A percentile compares a stretch with the other conserved stretches of the same genome.
Evolutionary conservation across 345 rosid species (phyloP).

Genomic region (Eucalyptus shirleyi): DNA sequence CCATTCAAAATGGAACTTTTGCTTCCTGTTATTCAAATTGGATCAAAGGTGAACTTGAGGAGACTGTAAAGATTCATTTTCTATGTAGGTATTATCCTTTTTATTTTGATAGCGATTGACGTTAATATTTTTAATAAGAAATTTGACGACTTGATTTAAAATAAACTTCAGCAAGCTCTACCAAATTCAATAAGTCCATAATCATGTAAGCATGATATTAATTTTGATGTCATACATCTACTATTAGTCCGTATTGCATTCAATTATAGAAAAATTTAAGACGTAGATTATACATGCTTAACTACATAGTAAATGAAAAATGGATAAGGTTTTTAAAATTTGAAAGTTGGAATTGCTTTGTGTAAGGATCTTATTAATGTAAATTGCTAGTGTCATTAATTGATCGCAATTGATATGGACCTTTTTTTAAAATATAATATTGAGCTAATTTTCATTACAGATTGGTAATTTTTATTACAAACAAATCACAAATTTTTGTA

Average conservation of each 20-base stretch:
- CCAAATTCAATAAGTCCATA: neutral
- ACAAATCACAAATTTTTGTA: neutral
- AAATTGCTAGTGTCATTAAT: neutral
- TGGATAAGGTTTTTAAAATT: neutral
- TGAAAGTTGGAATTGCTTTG: neutral
- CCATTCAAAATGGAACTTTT: neutral
- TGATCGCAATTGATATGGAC: accelerated
- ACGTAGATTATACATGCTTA: accelerated
- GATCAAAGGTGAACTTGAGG: accelerated
- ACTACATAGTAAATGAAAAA: neutral
- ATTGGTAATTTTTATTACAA: neutral
- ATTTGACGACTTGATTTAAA: neutral
- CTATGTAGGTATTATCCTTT: neutral
- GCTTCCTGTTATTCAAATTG: accelerated
- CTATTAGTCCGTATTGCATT: neutral
- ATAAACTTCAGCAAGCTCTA: neutral
- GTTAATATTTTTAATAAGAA: neutral
- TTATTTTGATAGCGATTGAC: accelerated
- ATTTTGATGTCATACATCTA: neutral
- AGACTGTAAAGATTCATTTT: neutral
- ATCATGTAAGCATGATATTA: neutral
- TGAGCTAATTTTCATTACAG: neutral
- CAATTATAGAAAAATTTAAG: neutral
- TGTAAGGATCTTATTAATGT: neutral
- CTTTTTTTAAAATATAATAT: neutral